Base-by-base conservation (phyloP, 2,329 filamentous ascomycete genomes). In the Raffaelea albimanens region DNA sequence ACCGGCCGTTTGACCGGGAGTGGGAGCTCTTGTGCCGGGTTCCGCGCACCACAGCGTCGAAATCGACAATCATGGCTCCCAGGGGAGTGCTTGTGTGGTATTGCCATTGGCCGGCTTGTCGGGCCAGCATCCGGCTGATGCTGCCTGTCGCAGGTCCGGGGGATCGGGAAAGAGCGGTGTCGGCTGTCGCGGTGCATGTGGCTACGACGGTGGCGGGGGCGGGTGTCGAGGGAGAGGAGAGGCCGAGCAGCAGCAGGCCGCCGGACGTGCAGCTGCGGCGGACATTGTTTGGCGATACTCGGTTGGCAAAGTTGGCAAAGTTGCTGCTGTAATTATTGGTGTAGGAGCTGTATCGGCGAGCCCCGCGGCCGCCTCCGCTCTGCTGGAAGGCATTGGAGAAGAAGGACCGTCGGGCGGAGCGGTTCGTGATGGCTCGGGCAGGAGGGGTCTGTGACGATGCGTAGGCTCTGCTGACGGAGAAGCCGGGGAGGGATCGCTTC, bases 201-300 rank as follows among this genome's bases (percentile, higher is more conserved):
- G 63, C 60, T 18, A 65, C 61, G n/a, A 67, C 63, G 1, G 66
- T 57, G 29, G 62, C 60, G 3, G 68, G 60, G 8, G 34, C 5
- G 9, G 67, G 61, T 3, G 65, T 62, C 3, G 64, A 57, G 31
- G 61, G 64, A 20, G 70, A 65, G 47, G 62, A 61, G 31, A 69
- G 55, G 18, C 74, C 70, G 44, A 77, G 58, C 16, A 79, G 68
- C 22, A 80, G 62, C 33, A 78, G 63, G 5, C 76, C 71, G 21
- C 76, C 72, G 1, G 75, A 78, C 31, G 74, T 71, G 57, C 76
- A 75, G 56, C 71, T 73, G 50, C 67, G 69, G 11, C 69, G 70
- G 21, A 71, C 63, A 57, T 71, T 66, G 48, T 62, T 60, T 22
- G 60, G 56, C 50, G 63, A 61, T 42, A 62, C 52, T 54, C 44